A percentile compares a stretch with the other conserved stretches of the same genome.
phyloP scores from a whole-genome alignment of 331 rosid genomes.

The Ulmus americana region DNA sequence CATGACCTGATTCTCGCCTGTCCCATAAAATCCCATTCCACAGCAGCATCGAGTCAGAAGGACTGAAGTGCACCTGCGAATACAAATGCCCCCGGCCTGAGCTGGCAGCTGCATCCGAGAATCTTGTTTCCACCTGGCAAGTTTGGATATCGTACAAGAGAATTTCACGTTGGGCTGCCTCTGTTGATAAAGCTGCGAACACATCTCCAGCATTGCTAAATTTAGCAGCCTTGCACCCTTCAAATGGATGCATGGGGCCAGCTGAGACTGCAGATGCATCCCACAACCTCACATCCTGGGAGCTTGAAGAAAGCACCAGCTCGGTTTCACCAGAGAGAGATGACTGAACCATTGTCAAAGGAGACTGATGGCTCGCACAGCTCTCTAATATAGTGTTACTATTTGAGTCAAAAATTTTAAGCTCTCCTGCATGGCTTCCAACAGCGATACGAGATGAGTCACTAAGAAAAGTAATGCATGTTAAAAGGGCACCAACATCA shows the following conservation, averaged over 20 bases:
- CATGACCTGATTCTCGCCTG: conserved; percentile 59
- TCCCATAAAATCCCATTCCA: conserved; percentile 99
- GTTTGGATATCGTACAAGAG: conserved; percentile 71
- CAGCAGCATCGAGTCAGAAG: conserved; percentile 79
- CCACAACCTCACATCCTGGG: conserved; percentile 82
- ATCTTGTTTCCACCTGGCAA: conserved; percentile 51
- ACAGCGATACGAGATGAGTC: conserved; percentile 87
- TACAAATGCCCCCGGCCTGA: conserved; percentile 76
- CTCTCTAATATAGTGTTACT: conserved; percentile 70
- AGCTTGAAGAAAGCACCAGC: conserved; percentile 82
- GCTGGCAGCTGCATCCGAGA: conserved; percentile 52
- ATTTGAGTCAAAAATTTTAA: conserved; percentile 71
- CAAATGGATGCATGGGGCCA: conserved; percentile 83
- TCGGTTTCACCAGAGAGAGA: conserved; percentile 63
- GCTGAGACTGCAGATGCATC: conserved; percentile 59
- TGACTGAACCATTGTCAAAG: conserved; percentile 74
- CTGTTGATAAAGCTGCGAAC: conserved; percentile 77
- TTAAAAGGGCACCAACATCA: conserved; percentile 67
- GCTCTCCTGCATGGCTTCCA: conserved; percentile 87
- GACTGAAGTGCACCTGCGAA: conserved; percentile 77
- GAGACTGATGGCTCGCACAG: conserved; percentile 77
- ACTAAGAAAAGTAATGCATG: conserved; percentile 79
- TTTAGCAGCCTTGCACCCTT: conserved; percentile 92
- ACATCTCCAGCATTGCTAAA: conserved; percentile 73
- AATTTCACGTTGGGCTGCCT: conserved; percentile 65